A percentile compares a stretch with the other conserved stretches of the same genome.
These are phyloP conservation scores for Leccinum boreale DNA, from an alignment of 768 basidiomycete genomes.

Conservation along the genomic window DNA sequence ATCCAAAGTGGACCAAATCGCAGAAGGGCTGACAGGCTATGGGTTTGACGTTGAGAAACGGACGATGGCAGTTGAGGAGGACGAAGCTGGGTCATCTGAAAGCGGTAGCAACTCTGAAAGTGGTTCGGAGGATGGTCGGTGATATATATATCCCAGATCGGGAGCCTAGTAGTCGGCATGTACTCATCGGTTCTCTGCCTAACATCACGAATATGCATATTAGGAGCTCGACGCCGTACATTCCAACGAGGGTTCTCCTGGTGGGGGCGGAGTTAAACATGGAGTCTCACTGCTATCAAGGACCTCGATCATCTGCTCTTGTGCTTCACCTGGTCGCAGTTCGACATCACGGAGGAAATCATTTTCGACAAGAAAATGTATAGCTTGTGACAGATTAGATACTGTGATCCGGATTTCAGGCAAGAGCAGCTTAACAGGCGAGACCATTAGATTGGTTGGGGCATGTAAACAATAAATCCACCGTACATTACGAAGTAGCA, in stretches of 20 bases:
- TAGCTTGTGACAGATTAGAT: slow-evolving; percentile 90
- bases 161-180: not conserved
- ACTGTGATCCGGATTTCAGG: slow-evolving; percentile 87
- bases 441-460: slow-evolving; percentile 5
- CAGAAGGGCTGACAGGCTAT: slow-evolving; percentile 52
- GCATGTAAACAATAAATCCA: not conserved
- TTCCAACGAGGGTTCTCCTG: not conserved
- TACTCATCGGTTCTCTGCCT: not conserved
- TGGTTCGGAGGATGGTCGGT: slow-evolving; percentile 21
- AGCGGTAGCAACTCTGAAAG: slow-evolving; percentile 31
- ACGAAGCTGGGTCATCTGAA: slow-evolving; percentile 39
- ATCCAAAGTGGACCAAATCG: slow-evolving; percentile 71
- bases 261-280: not conserved
- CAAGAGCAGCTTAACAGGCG: slow-evolving; percentile 57
- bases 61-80: slow-evolving; percentile 60
- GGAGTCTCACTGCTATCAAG: slow-evolving; percentile 29
- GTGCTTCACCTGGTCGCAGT: slow-evolving; percentile 72
- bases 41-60: slow-evolving; percentile 81
- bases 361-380: slow-evolving; percentile 87
- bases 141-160: not conserved
- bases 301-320: slow-evolving; percentile 61
- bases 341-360: slow-evolving; percentile 83
- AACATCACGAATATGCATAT: not conserved
- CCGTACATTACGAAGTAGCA: slow-evolving; percentile 76
- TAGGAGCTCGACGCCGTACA: not conserved